These are phyloP conservation scores for Chaetomium cochliodes DNA, from an alignment of 495 filamentous ascomycete species.

Conservation along the genomic window DNA sequence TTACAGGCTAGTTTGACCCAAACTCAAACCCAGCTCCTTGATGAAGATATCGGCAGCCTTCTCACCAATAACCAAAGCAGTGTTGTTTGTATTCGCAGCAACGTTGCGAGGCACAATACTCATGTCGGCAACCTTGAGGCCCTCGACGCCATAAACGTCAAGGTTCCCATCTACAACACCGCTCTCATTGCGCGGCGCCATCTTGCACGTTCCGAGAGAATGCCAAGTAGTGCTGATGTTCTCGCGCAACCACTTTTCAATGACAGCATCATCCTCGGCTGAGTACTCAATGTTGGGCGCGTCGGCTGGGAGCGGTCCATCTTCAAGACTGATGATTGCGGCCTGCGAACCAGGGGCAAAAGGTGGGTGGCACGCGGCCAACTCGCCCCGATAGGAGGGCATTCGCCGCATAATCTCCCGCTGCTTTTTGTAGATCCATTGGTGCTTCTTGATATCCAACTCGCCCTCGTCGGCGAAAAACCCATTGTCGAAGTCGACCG, in stretches of 20 bases:
- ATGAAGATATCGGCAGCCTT: constrained; percentile 59
- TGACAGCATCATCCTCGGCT: constrained; percentile 49
- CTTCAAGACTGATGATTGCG: constrained; percentile 11
- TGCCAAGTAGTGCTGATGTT: constrained; percentile 31
- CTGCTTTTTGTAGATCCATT: constrained; percentile 55
- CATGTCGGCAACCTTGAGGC: constrained; percentile 35
- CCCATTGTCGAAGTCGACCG: constrained; percentile 43
- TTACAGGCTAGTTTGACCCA: too few species aligned
- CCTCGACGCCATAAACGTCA: constrained; percentile 26
- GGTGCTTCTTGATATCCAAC: constrained; percentile 45
- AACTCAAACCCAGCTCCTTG: constrained; percentile 40
- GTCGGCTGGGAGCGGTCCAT: constrained; percentile 18
- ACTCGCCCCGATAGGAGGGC: constrained; percentile 53
- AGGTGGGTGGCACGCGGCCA: constrained; percentile 48
- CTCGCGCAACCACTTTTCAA: constrained; percentile 25
- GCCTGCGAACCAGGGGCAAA: constrained; percentile 51
- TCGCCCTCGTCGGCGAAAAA: constrained; percentile 47
- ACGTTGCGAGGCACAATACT: constrained; percentile 59
- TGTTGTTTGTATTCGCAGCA: constrained; percentile 60
- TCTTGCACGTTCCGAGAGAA: constrained; percentile 32
- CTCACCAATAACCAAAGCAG: constrained; percentile 59
- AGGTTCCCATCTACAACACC: constrained; percentile 29
- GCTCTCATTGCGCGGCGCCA: constrained; percentile 21
- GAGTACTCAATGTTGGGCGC: constrained; percentile 29
- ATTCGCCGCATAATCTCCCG: constrained; percentile 58